Evolutionary conservation across 192 early-diverging fungal genomes (phyloP), one percentile per base, ranked within the genome.

Genomic region (Coemansia interrupta): DNA sequence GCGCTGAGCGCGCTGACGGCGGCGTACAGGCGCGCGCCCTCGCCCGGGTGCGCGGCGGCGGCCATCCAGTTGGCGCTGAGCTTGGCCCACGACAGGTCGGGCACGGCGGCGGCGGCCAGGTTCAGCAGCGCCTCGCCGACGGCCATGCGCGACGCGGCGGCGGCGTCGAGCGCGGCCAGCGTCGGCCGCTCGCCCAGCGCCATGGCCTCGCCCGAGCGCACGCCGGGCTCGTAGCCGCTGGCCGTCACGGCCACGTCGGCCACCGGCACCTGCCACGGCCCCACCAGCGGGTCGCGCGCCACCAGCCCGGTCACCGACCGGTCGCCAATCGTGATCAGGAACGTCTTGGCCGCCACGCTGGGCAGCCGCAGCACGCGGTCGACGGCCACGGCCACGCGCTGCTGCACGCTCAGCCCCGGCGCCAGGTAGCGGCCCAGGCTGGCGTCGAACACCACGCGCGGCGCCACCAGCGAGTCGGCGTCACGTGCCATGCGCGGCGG

Each of bases 1-100:
- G 92, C 92, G 40, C 96, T 94, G 55, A 99, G 84, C 28, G 96
- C 93, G 59, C 90, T 72, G 8, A 97, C 97, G 26, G 92, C 97
- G 41, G 88, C 86, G 65, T 98, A 99, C 36, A 99, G 73, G 44
- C 87, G 84, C 23, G 92, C 82, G 17, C 95, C 97, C 76, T 99
- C 97, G 58, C 95, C 97, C 6, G 82, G 74, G 64, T 94, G 90
- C 39, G 85, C 81, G 28, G 96, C 90, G 7, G 96, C 90, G 22
- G 89, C 87, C 97, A 99, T 99, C 97, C 97, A 99, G 80, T 99
- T 99, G 49, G 94, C 94, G 50, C 89, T 92, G 60, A 99, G 82
- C 36, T 92, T 87, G 20, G 93, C 81, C 70, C 86, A 84, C 13
- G 73, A 78, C 24, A 93, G 80, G 9, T 83, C 82, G 3, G 80